phyloP scores from a whole-genome alignment of 75 land plant species.

The Larix kaempferi region DNA sequence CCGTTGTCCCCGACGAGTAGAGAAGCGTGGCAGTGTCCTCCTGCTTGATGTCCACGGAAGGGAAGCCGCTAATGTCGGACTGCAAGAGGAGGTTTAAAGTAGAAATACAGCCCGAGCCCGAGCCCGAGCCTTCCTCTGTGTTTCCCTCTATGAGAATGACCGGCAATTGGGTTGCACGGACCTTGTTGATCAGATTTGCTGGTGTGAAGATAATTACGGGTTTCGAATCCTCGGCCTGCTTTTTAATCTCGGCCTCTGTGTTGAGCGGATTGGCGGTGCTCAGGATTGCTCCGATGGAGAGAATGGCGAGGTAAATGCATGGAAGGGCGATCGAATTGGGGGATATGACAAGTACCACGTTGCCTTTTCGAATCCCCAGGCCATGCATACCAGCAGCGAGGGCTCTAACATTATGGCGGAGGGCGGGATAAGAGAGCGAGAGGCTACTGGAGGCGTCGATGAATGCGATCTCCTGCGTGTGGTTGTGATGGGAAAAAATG shows the following conservation, averaged over 20 bases:
- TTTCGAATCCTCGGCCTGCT: constrained; percentile 64
- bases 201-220: constrained; percentile 54
- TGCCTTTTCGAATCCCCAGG: constrained; percentile 55
- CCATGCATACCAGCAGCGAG: constrained; percentile 54
- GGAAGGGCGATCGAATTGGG: constrained; percentile 89
- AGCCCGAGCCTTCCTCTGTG: too few species aligned
- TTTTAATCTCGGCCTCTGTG: constrained; percentile 71
- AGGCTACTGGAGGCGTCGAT: constrained; percentile 77
- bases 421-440: constrained; percentile 52
- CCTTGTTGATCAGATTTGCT: constrained; percentile 44
- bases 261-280: constrained; percentile 95
- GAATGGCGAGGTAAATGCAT: constrained; percentile 61
- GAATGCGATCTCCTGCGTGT: constrained; percentile 47
- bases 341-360: constrained; percentile 83
- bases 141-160: not conserved
- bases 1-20: constrained; percentile 91
- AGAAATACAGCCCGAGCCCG: too few species aligned
- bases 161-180: constrained; percentile 22
- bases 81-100: not conserved
- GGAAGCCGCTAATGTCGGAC: not conserved
- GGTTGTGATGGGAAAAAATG: constrained; percentile 43
- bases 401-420: constrained; percentile 48
- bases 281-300: constrained; percentile 82
- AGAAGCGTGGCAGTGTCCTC: constrained; percentile 70
- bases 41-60: constrained; percentile 25